phyloP scores from a whole-genome alignment of 2,329 filamentous ascomycete species.

The Lecanoromycetidae sp. region DNA sequence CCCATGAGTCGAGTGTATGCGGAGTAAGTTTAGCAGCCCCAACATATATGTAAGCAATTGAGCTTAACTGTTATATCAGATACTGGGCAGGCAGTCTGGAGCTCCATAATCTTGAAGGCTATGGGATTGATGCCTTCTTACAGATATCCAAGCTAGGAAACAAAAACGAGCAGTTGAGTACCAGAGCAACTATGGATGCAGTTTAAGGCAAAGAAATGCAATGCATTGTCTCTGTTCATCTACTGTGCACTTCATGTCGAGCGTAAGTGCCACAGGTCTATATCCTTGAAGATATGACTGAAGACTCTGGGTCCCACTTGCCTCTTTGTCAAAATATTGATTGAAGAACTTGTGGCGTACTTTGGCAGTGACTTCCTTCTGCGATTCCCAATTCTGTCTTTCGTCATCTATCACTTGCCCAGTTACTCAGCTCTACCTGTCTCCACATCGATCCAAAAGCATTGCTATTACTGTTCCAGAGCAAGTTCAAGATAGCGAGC shows the following conservation, averaged over 20 bases:
- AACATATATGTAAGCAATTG: not conserved
- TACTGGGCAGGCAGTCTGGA: conserved; percentile 94
- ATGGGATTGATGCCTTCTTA: conserved; percentile 88
- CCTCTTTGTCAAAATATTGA: too few species aligned
- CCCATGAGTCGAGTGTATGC: conserved; percentile 91
- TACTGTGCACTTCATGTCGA: too few species aligned
- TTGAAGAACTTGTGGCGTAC: too few species aligned
- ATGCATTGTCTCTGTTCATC: too few species aligned
- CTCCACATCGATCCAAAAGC: not conserved
- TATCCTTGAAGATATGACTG: too few species aligned
- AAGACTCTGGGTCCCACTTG: too few species aligned
- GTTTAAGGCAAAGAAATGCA: conserved; percentile 35
- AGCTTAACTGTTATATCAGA: not conserved
- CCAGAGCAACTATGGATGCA: conserved; percentile 63
- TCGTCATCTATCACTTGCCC: not conserved
- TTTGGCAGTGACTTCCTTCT: not conserved
- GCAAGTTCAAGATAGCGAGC: not conserved
- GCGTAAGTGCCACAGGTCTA: too few species aligned
- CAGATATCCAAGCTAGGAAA: conserved; percentile 95
- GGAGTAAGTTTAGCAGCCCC: conserved; percentile 37
- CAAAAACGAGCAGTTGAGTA: conserved; percentile 88
- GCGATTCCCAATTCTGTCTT: not conserved
- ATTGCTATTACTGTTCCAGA: conserved; percentile 1
- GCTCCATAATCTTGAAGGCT: conserved; percentile 85
- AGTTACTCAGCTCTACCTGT: not conserved